phyloP scores from a whole-genome alignment of 345 rosid species.

The Noccaea caerulescens region DNA sequence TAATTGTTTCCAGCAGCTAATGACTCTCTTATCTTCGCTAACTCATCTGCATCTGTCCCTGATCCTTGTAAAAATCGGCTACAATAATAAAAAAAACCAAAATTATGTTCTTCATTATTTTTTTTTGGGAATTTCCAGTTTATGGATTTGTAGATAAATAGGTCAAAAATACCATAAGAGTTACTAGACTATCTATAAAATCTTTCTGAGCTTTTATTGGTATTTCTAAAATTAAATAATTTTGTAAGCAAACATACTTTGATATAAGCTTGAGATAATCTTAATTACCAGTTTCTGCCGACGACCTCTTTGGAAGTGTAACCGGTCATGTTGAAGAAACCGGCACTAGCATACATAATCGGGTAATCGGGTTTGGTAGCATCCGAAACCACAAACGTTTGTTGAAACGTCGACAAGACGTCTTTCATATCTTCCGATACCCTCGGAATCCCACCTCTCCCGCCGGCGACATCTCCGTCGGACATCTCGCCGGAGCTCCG shows the following conservation, averaged over 20 bases:
- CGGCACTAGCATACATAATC: conserved; percentile 94
- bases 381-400: conserved; percentile 94
- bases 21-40: conserved; percentile 77
- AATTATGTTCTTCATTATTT: not conserved
- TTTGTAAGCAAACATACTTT: not conserved
- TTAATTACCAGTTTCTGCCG: conserved; percentile 84
- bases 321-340: conserved; percentile 96
- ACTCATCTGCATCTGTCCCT: conserved; percentile 85
- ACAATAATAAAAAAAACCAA: conserved; percentile 1
- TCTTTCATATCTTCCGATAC: conserved; percentile 81
- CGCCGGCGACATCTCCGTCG: conserved; percentile 52
- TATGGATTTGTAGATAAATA: too few species aligned
- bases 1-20: conserved; percentile 61
- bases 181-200: not conserved
- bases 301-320: conserved; percentile 90
- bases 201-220: not conserved
- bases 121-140: not conserved
- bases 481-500: conserved; percentile 76
- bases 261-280: not conserved
- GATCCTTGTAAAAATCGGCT: conserved; percentile 95
- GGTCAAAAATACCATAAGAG: too few species aligned
- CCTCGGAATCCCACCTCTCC: conserved; percentile 60
- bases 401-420: conserved; percentile 87
- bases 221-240: too few species aligned
- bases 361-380: conserved; percentile 92